Conservation (phyloP, 306 rosid species). For the Glycyrrhiza uralensis region DNA sequence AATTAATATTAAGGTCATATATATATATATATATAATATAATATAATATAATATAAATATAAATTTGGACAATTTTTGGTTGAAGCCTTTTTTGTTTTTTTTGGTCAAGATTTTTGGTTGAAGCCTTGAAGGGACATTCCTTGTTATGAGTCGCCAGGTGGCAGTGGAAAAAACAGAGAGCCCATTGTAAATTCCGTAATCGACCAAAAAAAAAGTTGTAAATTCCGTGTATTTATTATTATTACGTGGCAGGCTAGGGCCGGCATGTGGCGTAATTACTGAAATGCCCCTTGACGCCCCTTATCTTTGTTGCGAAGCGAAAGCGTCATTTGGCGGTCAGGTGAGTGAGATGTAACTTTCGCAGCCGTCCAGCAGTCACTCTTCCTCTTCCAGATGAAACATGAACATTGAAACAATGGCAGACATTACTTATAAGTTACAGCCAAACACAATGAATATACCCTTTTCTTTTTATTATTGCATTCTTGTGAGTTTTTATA, state of each 20-base stretch:
- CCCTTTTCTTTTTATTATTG: neutral
- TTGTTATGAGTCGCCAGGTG: neutral
- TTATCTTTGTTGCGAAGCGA: neutral
- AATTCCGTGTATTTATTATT: neutral
- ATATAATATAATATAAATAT: no score
- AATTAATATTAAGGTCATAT: no score
- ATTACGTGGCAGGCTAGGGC: neutral
- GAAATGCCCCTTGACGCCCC: neutral
- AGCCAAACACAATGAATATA: slow-evolving; percentile 17
- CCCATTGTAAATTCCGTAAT: neutral
- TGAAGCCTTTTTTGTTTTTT: no score
- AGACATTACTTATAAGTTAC: slow-evolving; percentile 12
- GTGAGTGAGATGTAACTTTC: slow-evolving; percentile 25
- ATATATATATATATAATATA: no score
- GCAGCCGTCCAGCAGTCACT: slow-evolving; percentile 10
- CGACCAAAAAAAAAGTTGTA: no score
- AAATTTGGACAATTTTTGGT: no score
- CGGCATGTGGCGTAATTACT: neutral
- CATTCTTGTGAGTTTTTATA: neutral
- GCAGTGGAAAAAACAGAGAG: neutral
- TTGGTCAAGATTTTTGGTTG: no score
- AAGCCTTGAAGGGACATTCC: no score
- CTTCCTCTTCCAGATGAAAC: neutral
- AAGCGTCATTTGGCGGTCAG: neutral
- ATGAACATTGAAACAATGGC: neutral